Evolutionary conservation across 495 filamentous ascomycete genomes (phyloP), one percentile per base, ranked within the genome.

Genomic region (Geopyxis carbonaria): DNA sequence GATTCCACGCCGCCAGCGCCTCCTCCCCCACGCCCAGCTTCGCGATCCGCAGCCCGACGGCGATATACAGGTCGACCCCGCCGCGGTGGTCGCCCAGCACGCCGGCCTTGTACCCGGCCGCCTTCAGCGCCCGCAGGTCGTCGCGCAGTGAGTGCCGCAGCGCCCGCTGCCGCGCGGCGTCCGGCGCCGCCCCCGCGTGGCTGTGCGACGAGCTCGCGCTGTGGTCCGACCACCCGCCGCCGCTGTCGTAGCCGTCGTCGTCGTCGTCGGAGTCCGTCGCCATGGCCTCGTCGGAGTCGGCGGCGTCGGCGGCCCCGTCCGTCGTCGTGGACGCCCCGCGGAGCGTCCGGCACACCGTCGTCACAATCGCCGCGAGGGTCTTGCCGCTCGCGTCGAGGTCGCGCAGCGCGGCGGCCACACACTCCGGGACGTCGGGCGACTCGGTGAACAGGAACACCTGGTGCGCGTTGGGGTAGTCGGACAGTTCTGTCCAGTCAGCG

Each of bases 1-100:
- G 56, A 36, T 75, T 64, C 87, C 87, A 95, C 10, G 82, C 78
- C 45, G 73, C 66, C 58, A 78, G 65, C 1, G 72, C 78, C 44
- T 86, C 80, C 20, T 78, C 66, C 2, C 83, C 83, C 20, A 95
- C 70, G 1, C 68, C 75, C 2, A 93, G 66, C 44, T 78, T 78
- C 0, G 62, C 59, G 34, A 83, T 67, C 1, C 73, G 74, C 31
- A 78, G 67, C 0, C 76, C 77, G 5, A 92, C 43, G 22, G 70
- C 76, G 35, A 83, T 47, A 16, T 68, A 64, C 25, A 65, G 70
- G 6, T 60, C 51, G 7, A 71, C 51, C 6, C 62, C 59, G 15
- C 51, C 52, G 4, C 40, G 42, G 25, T 37, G 44, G 18, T 56
- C 51, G 8, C 67, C 70, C 5, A 78, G 51, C 24, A 70, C 62